Percentiles rank a stretch among this genome's conserved stretches.
Conservation (phyloP, 768 basidiomycete species). For the Trametes coccinea region DNA sequence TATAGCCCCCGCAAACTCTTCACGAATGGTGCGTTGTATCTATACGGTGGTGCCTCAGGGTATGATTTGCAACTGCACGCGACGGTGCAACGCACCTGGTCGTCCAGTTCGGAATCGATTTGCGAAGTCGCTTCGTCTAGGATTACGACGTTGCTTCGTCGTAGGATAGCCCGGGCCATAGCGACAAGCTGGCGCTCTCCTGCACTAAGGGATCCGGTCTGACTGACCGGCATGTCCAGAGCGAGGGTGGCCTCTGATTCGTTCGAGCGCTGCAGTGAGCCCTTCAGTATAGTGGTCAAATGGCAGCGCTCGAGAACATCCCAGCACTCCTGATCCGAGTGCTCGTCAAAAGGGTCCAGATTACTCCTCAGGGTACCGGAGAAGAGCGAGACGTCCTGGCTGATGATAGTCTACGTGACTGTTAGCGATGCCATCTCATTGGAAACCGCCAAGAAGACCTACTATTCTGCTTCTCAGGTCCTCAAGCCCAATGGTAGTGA, state of each 20-base stretch:
- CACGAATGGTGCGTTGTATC: constrained; percentile 74
- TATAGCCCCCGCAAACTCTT: constrained; percentile 68
- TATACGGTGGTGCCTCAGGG: constrained; percentile 25
- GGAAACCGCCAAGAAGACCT: neutral
- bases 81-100: constrained; percentile 45
- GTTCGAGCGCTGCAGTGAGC: constrained; percentile 9
- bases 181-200: constrained; percentile 79
- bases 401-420: constrained; percentile 59
- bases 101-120: constrained; percentile 69
- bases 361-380: constrained; percentile 73
- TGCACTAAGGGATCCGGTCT: constrained; percentile 65
- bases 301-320: constrained; percentile 70
- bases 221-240: constrained; percentile 63
- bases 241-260: constrained; percentile 22
- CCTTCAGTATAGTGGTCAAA: constrained; percentile 45
- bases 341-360: constrained; percentile 64
- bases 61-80: neutral
- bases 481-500: constrained; percentile 64
- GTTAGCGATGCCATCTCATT: neutral
- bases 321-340: constrained; percentile 60
- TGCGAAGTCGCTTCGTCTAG: constrained; percentile 82
- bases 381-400: constrained; percentile 75
- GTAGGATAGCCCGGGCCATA: constrained; percentile 65
- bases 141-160: constrained; percentile 65
- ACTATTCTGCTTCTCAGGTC: constrained; percentile 66